Conservation (phyloP, 352 stramenopile species). For the Pythium biforme region DNA sequence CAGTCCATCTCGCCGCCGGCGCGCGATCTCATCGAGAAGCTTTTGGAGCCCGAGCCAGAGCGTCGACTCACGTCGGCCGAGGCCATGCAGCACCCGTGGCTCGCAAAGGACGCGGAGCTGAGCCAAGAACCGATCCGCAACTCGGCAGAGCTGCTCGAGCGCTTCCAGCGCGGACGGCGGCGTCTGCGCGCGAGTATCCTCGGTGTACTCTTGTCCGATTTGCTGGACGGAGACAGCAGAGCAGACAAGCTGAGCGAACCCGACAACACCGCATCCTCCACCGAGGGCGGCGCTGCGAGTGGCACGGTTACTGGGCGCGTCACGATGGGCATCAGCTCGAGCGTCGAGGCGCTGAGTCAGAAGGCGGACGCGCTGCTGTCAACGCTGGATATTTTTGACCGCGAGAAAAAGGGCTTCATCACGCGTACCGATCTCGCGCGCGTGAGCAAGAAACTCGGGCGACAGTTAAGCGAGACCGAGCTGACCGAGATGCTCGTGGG, state of each 20-base stretch:
- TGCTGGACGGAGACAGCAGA: constrained; percentile 43
- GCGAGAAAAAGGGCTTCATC: constrained; percentile 80
- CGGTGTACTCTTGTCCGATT: constrained; percentile 65
- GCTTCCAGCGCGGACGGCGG: constrained; percentile 76
- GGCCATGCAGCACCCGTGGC: constrained; percentile 71
- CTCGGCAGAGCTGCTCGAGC: constrained; percentile 67
- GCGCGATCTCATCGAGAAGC: constrained; percentile 67
- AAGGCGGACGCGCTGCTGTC: constrained; percentile 69
- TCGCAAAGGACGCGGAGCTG: constrained; percentile 51
- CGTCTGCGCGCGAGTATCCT: constrained; percentile 78
- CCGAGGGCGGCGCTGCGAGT: background rate
- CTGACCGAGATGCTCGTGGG: constrained; percentile 85
- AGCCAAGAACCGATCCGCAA: constrained; percentile 61
- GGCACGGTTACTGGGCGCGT: constrained; percentile 20
- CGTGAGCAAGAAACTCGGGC: constrained; percentile 70
- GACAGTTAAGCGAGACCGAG: constrained; percentile 68
- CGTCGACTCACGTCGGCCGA: constrained; percentile 67
- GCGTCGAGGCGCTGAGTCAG: constrained; percentile 55
- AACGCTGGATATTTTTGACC: constrained; percentile 75
- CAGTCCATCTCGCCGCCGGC: constrained; percentile 62
- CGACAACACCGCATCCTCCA: background rate
- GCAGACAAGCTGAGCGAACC: constrained; percentile 3
- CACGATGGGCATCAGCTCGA: constrained; percentile 74
- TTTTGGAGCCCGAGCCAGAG: constrained; percentile 61
- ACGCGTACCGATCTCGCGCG: constrained; percentile 72